A percentile compares a stretch with the other conserved stretches of the same genome.
phyloP scores from a whole-genome alignment of 2,329 filamentous ascomycete species.

The Penicillium corylophilum region DNA sequence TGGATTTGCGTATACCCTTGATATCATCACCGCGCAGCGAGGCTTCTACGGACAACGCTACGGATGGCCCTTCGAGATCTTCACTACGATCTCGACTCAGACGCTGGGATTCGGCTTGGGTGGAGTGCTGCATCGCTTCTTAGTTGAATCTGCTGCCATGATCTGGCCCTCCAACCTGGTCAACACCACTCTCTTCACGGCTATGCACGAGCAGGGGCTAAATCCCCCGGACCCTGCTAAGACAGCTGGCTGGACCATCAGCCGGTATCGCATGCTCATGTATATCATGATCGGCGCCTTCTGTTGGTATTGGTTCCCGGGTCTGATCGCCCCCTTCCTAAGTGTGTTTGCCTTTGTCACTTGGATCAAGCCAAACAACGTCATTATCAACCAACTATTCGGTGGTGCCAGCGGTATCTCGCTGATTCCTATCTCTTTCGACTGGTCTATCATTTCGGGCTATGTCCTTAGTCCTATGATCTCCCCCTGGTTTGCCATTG shows the following conservation, averaged over 20 bases:
- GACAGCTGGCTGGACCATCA: slow-evolving; percentile 64
- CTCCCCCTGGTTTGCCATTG: slow-evolving; percentile 71
- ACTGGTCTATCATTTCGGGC: slow-evolving; percentile 72
- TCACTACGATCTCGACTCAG: slow-evolving; percentile 67
- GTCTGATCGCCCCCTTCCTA: slow-evolving; percentile 66
- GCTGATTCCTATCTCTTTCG: slow-evolving; percentile 50
- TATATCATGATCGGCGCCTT: slow-evolving; percentile 59
- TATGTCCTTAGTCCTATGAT: slow-evolving; percentile 68
- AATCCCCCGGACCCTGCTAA: slow-evolving; percentile 53
- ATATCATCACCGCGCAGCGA: slow-evolving; percentile 69
- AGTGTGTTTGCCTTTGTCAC: slow-evolving; percentile 70
- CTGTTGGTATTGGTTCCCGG: slow-evolving; percentile 68
- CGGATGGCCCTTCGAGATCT: slow-evolving; percentile 64
- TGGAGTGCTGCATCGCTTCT: slow-evolving; percentile 61
- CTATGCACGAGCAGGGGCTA: slow-evolving; percentile 63
- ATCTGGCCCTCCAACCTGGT: slow-evolving; percentile 72
- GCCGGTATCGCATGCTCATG: slow-evolving; percentile 65
- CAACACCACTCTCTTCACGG: slow-evolving; percentile 66
- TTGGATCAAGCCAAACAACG: slow-evolving; percentile 68
- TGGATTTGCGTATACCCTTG: slow-evolving; percentile 66
- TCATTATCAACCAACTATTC: slow-evolving; percentile 62
- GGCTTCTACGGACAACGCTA: slow-evolving; percentile 72
- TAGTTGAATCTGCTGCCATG: slow-evolving; percentile 62
- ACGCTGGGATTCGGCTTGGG: slow-evolving; percentile 69
- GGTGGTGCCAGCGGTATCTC: slow-evolving; percentile 21